Conservation (phyloP, 148 eudicot genomes). For the Polygonum aviculare region DNA sequence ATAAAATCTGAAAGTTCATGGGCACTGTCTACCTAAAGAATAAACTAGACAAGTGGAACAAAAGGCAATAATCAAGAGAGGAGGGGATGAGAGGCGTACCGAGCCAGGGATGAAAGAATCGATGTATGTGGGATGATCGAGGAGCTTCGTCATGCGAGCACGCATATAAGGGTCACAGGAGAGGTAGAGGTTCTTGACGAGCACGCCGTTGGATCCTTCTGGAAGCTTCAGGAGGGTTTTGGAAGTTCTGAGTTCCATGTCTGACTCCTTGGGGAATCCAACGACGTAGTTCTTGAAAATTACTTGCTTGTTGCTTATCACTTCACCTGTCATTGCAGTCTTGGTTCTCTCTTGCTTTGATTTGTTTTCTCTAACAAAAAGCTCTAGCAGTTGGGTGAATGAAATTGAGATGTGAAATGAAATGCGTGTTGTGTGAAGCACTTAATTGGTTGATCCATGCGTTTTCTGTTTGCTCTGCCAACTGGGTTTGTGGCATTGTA, state of each 20-base stretch:
- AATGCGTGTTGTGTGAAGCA: too few species aligned
- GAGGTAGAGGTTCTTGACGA: conserved; percentile 47
- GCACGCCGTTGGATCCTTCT: conserved; percentile 19
- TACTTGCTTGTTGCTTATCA: conserved; percentile 22
- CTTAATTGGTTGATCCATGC: too few species aligned
- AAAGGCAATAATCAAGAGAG: background rate
- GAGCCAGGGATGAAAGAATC: conserved; percentile 25
- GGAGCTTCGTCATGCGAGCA: conserved; percentile 16
- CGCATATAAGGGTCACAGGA: conserved; percentile 44
- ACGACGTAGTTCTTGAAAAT: conserved; percentile 19
- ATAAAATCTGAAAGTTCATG: too few species aligned
- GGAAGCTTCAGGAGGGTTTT: conserved; percentile 18
- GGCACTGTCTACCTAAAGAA: too few species aligned
- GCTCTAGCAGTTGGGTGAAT: too few species aligned
- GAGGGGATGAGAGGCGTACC: conserved; percentile 12
- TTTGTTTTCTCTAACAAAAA: too few species aligned
- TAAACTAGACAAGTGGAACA: too few species aligned
- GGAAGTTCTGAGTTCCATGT: conserved; percentile 4
- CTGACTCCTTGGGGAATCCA: background rate
- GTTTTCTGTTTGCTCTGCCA: too few species aligned
- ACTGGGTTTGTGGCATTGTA: too few species aligned
- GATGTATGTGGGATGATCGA: conserved; percentile 2
- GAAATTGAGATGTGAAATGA: too few species aligned
- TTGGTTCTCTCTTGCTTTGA: too few species aligned
- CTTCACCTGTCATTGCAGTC: too few species aligned